These are phyloP conservation scores for Beauveria medogensis DNA, from an alignment of 2,329 filamentous ascomycete genomes.

Conservation along the genomic window DNA sequence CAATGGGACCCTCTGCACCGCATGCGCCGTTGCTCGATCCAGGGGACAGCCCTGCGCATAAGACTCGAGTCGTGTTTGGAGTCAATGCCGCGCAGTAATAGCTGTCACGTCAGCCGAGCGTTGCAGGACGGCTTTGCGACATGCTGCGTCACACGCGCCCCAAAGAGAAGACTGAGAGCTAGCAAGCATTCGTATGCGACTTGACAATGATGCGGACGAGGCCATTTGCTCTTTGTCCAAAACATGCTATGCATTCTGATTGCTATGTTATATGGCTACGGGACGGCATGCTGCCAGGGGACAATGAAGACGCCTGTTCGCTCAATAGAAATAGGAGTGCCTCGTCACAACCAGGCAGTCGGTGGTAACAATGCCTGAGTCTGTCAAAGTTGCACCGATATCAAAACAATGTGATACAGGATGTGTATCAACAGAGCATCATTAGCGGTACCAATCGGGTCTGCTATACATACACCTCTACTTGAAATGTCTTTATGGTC, in stretches of 20 bases:
- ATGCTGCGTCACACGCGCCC: background rate
- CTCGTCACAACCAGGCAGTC: background rate
- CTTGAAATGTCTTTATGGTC: background rate
- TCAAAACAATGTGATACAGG: background rate
- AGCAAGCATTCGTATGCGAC: background rate
- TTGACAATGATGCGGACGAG: background rate
- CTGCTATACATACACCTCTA: background rate
- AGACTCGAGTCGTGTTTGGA: background rate
- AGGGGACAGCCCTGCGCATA: conserved; percentile 20
- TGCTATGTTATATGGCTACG: background rate
- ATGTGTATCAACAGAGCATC: background rate
- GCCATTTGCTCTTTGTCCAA: background rate
- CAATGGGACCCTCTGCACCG: conserved; percentile 18
- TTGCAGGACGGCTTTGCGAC: background rate
- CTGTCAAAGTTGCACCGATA: no score
- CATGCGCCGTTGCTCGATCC: conserved; percentile 18
- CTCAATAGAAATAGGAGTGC: background rate
- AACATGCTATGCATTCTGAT: background rate
- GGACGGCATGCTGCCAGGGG: background rate
- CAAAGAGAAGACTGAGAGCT: background rate
- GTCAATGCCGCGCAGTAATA: background rate
- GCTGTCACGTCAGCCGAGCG: background rate
- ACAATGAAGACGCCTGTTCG: background rate
- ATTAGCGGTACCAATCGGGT: background rate
- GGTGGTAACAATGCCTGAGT: background rate